These are phyloP conservation scores for Malassezia restricta DNA, from an alignment of 1,284 basidiomycete species.

Conservation along the genomic window DNA sequence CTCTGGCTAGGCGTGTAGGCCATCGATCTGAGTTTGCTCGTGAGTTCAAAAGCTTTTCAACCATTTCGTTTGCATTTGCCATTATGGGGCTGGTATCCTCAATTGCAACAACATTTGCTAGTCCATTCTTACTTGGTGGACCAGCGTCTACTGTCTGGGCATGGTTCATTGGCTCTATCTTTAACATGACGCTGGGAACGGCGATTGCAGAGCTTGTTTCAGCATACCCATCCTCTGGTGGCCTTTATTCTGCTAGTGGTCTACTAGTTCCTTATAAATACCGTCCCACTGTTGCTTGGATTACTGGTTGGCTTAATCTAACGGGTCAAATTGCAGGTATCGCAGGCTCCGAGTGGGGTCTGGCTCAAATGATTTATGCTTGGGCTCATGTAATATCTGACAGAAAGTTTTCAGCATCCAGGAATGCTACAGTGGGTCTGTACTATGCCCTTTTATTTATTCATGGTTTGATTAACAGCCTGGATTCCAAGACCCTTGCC, in stretches of 20 bases:
- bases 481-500: constrained; percentile 68
- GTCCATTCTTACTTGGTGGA: constrained; percentile 29
- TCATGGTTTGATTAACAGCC: constrained; percentile 55
- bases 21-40: constrained; percentile 42
- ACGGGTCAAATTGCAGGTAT: constrained; percentile 74
- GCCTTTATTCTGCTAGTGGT: constrained; percentile 54
- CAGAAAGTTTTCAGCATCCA: constrained; percentile 22
- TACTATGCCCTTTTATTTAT: constrained; percentile 37
- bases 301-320: constrained; percentile 59
- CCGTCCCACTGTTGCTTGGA: constrained; percentile 56
- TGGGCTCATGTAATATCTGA: constrained; percentile 49
- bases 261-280: constrained; percentile 35
- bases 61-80: constrained; percentile 42
- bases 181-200: constrained; percentile 41
- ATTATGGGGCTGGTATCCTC: constrained; percentile 45
- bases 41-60: constrained; percentile 43
- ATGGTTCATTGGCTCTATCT: constrained; percentile 40
- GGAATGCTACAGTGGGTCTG: constrained; percentile 28
- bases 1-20: constrained; percentile 34
- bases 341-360: constrained; percentile 75
- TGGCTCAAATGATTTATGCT: constrained; percentile 76
- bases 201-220: constrained; percentile 44
- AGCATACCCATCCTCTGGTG: constrained; percentile 73
- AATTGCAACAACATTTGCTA: constrained; percentile 43
- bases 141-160: constrained; percentile 40